phyloP scores from a whole-genome alignment of 768 basidiomycete species.

The Cytidiella melzeri region DNA sequence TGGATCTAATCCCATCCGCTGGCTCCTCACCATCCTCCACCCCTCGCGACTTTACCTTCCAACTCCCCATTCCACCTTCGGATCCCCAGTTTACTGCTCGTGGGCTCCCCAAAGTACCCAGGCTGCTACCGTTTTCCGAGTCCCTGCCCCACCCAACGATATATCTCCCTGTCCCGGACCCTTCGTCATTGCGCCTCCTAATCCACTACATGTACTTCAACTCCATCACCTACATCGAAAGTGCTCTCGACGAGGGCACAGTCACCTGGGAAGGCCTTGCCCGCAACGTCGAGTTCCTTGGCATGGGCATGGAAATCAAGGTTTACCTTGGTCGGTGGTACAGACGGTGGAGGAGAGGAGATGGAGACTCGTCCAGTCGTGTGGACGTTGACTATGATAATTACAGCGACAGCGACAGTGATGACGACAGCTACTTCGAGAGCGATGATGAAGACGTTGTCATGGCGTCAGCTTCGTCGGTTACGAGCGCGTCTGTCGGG shows the following conservation, averaged over 20 bases:
- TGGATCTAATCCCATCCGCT: conserved; percentile 47
- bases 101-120: conserved; percentile 30
- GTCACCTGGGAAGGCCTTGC: conserved; percentile 85
- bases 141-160: conserved; percentile 52
- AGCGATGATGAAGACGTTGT: conserved; percentile 30
- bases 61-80: conserved; percentile 45
- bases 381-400: conserved; percentile 19
- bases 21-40: conserved; percentile 34
- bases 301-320: conserved; percentile 69
- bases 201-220: conserved; percentile 85
- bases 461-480: neutral
- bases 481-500: conserved; percentile 3
- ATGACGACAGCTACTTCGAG: conserved; percentile 33
- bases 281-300: conserved; percentile 86
- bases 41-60: conserved; percentile 17
- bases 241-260: conserved; percentile 54
- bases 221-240: conserved; percentile 54
- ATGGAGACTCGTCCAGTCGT: conserved; percentile 35
- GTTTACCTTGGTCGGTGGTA: conserved; percentile 75
- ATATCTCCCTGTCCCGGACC: conserved; percentile 71
- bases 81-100: conserved; percentile 31
- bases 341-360: conserved; percentile 47
- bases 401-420: conserved; percentile 29
- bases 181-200: conserved; percentile 62
- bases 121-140: conserved; percentile 56